Percentiles rank a stretch among this genome's conserved stretches.
These are phyloP conservation scores for Haberlea rhodopensis DNA, from an alignment of 257 asterid species.

Conservation along the genomic window DNA sequence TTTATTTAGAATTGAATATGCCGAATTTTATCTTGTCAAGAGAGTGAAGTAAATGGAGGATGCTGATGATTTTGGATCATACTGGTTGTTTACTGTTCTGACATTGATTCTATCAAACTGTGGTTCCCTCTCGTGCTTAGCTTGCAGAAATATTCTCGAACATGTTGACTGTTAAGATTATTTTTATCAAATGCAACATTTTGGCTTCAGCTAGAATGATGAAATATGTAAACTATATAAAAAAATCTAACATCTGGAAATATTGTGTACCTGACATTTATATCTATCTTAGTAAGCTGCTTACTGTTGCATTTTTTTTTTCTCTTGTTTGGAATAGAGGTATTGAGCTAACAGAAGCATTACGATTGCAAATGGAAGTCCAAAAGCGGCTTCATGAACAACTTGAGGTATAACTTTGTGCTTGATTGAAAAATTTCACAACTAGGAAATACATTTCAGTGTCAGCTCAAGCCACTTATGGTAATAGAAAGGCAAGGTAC, in stretches of 20 bases:
- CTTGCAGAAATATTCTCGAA: neutral
- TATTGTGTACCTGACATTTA: slow-evolving; percentile 3
- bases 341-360: slow-evolving; percentile 86
- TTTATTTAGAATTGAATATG: slow-evolving; percentile 6
- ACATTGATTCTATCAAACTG: neutral
- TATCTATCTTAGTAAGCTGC: slow-evolving; percentile 3
- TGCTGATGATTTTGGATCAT: too few relatives aligned
- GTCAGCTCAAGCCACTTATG: neutral
- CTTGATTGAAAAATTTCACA: slow-evolving; percentile 16
- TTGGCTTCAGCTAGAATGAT: neutral
- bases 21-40: neutral
- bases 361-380: slow-evolving; percentile 88
- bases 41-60: neutral
- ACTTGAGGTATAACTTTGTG: slow-evolving; percentile 64
- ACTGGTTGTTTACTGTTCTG: neutral
- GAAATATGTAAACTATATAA: neutral
- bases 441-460: neutral
- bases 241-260: slow-evolving; percentile 11
- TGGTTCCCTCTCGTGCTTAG: slow-evolving; percentile 7
- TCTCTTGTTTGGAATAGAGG: slow-evolving; percentile 50
- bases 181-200: slow-evolving; percentile 1
- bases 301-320: neutral
- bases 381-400: slow-evolving; percentile 94
- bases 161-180: neutral
- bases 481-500: neutral